These are phyloP conservation scores for Hypocrella siamensis DNA, from an alignment of 2,329 filamentous ascomycete genomes.

Conservation along the genomic window DNA sequence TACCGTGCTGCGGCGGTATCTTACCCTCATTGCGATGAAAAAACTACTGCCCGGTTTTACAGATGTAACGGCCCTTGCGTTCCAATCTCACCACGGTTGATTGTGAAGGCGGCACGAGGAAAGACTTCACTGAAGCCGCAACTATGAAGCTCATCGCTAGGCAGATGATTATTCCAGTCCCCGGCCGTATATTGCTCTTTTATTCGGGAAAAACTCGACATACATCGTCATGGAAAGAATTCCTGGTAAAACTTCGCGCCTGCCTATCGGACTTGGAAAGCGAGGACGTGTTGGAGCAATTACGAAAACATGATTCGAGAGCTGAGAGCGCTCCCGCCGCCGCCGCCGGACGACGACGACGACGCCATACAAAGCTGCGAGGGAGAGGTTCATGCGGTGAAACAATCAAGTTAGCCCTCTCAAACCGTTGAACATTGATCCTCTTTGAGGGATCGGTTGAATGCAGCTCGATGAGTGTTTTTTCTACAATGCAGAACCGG, in stretches of 20 bases:
- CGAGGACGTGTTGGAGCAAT: slow-evolving; percentile 7
- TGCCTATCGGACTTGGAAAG: slow-evolving; percentile 5
- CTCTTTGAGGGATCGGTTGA: too few species aligned
- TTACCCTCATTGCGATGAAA: not conserved
- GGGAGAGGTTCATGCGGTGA: too few species aligned
- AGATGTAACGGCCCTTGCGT: not conserved
- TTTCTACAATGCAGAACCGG: too few species aligned
- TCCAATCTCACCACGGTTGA: not conserved
- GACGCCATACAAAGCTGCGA: slow-evolving; percentile 9
- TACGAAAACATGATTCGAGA: slow-evolving; percentile 9
- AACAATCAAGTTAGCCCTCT: too few species aligned
- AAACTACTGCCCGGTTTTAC: not conserved
- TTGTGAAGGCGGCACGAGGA: not conserved
- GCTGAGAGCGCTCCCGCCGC: slow-evolving; percentile 9
- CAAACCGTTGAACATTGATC: too few species aligned
- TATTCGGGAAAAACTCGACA: slow-evolving; percentile 15
- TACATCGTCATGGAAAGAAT: slow-evolving; percentile 31
- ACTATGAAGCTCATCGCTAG: not conserved
- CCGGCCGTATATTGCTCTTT: slow-evolving; percentile 11
- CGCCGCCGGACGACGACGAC: too few species aligned
- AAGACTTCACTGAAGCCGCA: not conserved
- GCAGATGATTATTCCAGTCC: not conserved
- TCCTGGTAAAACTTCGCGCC: slow-evolving; percentile 8
- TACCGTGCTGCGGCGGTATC: not conserved
- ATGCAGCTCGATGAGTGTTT: too few species aligned